These are phyloP conservation scores for Teunomyces barrocoloradensis DNA, from an alignment of 805 yeast genomes.

Conservation along the genomic window DNA sequence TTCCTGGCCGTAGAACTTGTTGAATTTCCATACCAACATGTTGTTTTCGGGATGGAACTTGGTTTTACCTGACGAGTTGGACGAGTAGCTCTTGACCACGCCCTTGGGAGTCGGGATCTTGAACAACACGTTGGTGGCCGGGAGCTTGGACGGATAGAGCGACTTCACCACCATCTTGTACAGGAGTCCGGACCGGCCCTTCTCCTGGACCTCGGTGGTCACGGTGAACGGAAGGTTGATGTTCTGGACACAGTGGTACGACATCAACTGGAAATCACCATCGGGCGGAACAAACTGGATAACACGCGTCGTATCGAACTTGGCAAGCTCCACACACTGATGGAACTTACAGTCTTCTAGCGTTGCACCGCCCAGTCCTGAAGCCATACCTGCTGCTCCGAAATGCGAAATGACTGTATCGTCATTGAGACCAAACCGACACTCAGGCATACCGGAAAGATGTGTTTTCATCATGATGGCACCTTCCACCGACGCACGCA, in stretches of 20 bases:
- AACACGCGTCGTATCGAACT: conserved; percentile 61
- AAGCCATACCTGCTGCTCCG: conserved; percentile 7
- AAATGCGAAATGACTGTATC: conserved; percentile 21
- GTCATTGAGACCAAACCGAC: conserved; percentile 77
- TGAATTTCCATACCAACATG: conserved; percentile 66
- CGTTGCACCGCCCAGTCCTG: conserved; percentile 44
- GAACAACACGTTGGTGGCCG: conserved; percentile 63
- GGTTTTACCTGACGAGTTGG: conserved; percentile 62
- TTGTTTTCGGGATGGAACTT: conserved; percentile 66
- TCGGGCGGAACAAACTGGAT: conserved; percentile 85
- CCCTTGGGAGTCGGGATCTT: conserved; percentile 65
- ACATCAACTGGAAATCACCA: conserved; percentile 81
- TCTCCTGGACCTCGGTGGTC: conserved; percentile 48
- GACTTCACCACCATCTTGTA: conserved; percentile 64
- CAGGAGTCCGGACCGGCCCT: conserved; percentile 46
- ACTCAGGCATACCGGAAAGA: conserved; percentile 78
- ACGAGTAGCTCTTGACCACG: conserved; percentile 18
- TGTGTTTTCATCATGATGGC: conserved; percentile 66
- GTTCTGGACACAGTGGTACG: conserved; percentile 50
- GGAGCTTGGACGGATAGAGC: conserved; percentile 52
- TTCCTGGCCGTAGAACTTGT: conserved; percentile 63
- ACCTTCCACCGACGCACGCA: conserved; percentile 77
- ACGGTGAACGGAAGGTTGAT: conserved; percentile 70
- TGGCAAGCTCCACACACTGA: conserved; percentile 75
- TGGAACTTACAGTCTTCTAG: conserved; percentile 83